Evolutionary conservation across 1,284 basidiomycete species (phyloP).

Genomic region (Cryptococcus sp.): DNA sequence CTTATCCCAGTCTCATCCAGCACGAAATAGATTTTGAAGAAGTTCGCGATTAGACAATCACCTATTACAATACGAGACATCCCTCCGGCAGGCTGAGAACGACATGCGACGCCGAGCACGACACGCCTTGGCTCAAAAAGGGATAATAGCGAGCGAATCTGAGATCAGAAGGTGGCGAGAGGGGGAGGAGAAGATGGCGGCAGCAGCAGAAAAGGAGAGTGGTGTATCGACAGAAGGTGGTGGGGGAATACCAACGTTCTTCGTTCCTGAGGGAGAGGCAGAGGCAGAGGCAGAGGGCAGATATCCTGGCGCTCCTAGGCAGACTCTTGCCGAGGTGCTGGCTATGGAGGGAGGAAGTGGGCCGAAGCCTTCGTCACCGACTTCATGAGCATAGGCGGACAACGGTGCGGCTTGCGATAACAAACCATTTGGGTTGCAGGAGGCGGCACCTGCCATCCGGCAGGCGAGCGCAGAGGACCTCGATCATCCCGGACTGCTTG

Average conservation of each 20-base stretch:
- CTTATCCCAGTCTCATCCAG: background rate
- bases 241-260: background rate
- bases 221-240: background rate
- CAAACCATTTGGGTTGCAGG: no score
- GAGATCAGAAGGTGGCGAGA: slow-evolving; percentile 79
- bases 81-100: slow-evolving; percentile 67
- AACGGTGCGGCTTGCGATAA: no score
- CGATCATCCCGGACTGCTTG: no score
- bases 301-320: no score
- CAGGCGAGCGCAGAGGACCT: no score
- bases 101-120: slow-evolving; percentile 70
- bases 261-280: background rate
- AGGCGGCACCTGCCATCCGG: no score
- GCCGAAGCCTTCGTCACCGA: background rate
- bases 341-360: background rate
- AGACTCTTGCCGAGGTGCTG: no score
- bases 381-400: no score
- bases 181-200: slow-evolving; percentile 44
- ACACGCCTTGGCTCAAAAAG: slow-evolving; percentile 69
- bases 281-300: background rate
- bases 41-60: slow-evolving; percentile 62
- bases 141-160: slow-evolving; percentile 75
- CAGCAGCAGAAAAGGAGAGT: slow-evolving; percentile 12
- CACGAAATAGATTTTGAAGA: background rate
- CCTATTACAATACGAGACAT: slow-evolving; percentile 68